Conservation (phyloP, 345 rosid species). For the Lepidium didymum region DNA sequence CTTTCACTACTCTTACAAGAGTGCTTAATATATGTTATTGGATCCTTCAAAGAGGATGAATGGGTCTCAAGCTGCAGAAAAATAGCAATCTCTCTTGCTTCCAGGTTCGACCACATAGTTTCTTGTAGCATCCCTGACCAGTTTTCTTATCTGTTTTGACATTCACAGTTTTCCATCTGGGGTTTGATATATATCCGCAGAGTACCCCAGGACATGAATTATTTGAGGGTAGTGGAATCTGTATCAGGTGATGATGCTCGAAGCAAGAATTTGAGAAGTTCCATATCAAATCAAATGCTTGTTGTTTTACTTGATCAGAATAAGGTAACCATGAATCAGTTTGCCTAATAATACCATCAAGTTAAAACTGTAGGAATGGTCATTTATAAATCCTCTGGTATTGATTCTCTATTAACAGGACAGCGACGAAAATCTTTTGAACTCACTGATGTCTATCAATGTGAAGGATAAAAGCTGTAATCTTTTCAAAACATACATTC, state of each 20-base stretch:
- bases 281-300: conserved; percentile 52
- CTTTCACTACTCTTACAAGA: conserved; percentile 44
- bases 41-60: conserved; percentile 61
- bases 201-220: conserved; percentile 67
- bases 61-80: conserved; percentile 61
- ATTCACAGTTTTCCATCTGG: neutral
- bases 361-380: neutral
- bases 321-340: conserved; percentile 38
- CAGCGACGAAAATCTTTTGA: conserved; percentile 50
- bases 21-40: conserved; percentile 43
- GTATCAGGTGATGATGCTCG: conserved; percentile 48
- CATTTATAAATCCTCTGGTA: neutral
- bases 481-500: conserved; percentile 57
- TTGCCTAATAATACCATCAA: neutral
- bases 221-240: conserved; percentile 69
- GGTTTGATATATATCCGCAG: conserved; percentile 36
- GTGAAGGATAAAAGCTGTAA: conserved; percentile 56
- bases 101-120: conserved; percentile 37
- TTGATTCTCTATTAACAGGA: conserved; percentile 34
- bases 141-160: neutral
- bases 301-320: conserved; percentile 39
- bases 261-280: conserved; percentile 59
- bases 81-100: conserved; percentile 58
- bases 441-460: conserved; percentile 43
- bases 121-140: neutral